Evolutionary conservation across 768 basidiomycete genomes (phyloP), one percentile per base, ranked within the genome.

Genomic region (Russula abietina): DNA sequence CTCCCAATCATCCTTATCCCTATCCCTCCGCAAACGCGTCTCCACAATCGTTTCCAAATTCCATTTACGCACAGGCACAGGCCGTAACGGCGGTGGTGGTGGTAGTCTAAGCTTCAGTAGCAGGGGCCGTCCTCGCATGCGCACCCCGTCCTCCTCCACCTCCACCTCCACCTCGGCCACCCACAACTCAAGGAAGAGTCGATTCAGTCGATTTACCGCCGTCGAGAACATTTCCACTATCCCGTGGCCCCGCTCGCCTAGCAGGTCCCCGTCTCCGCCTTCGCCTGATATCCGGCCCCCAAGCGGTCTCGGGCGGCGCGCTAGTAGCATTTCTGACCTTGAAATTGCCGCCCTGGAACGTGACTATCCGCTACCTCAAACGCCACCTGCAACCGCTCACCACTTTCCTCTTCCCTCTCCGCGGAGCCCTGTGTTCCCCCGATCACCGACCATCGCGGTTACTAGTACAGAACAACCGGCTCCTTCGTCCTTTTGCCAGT

Each of bases 221-320:
- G 16, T 39, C 38, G 38, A 39, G 2, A 39, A 64, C 26, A 14
- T 64, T 6, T 55, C 63, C 19, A 22, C 3, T 0, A 39, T 51
- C 3, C 59, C 58, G 22, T 64, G 58, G 63, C 41, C 58, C 24
- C 65, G 61, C 7, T 46, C 51, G 24, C 65, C 61, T 3, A 62
- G 65, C 45, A 59, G 61, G 32, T 66, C 67, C 3, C 68, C 67
- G 14, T 61, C 67, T 0, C 68, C 68, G 3, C 59, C 62, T 2
- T 68, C 68, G 0, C 59, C 68, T 2, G 64, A 68, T 55, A 69
- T 69, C 43, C 68, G 67, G 43, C 60, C 60, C 16, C 68, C 68
- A 1, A 65, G 64, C n/a, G 68, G 67, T 8, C 67, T 69, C 10
- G 68, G 68, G 0, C 56, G 65, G 24, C 68, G 68, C 24, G 68